Evolutionary conservation across 768 basidiomycete genomes (phyloP), one percentile per base, ranked within the genome.

Genomic region (Cubamyces sp.): DNA sequence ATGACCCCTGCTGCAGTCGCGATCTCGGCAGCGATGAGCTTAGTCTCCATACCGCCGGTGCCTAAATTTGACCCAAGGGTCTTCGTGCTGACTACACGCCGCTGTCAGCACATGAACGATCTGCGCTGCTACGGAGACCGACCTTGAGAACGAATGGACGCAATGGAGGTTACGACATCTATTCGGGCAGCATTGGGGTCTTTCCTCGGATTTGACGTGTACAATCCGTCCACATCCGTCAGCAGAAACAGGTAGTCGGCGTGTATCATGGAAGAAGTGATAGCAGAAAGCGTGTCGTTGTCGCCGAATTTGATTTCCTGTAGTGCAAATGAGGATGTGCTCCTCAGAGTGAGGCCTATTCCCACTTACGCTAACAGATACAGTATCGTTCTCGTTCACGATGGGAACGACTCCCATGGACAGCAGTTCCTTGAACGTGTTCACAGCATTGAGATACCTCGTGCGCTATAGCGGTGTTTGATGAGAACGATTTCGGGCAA

Each of bases 271-370:
- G 93, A 92, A 3, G 95, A 90, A 0, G 97, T 96, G 62, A 99
- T 96, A 19, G 97, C 97, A 42, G 96, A 98, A 18, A 99, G 79
- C 0, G 96, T 98, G 73, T 99, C 97, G 74, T 98, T 98, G 77
- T 98, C 97, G 50, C 97, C 97, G 68, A 99, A 99, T 91, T 95
- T 96, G 64, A 99, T 98, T 89, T 99, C 97, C 94, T 96, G 37
- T 3, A 47, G 23, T 14, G 8, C 6, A 39, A 16, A 3, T 43
- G 16, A 48, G 43, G 30, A 3, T 14, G 26, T 5, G 34, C 12
- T 21, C 1, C 39, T 12, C 15, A 50, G 25, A 16, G 14, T n/a
- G 14, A 7, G 47, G 6, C 1, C 37, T 26, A 5, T 21, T 19
- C 2, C 19, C 7, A 85, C 92, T 73, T 72, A 96, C 94, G 77